Conservation (phyloP, 2,329 filamentous ascomycete species). For the Calonectria pauciramosa region DNA sequence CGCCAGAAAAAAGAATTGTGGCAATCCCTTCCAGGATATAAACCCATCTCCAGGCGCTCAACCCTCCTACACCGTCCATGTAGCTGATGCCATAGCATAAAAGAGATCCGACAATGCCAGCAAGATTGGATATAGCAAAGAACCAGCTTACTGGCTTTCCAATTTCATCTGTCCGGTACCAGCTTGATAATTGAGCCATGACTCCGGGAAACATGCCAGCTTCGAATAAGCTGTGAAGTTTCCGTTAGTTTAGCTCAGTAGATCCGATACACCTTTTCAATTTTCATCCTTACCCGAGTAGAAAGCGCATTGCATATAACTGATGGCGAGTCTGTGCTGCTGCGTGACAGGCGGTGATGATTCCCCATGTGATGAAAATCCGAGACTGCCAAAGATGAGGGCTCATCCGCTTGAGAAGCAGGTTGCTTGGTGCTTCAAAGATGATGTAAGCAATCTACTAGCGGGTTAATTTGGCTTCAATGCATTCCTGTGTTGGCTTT, state of each 20-base stretch:
- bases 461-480: constrained; percentile 47
- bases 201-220: constrained; percentile 53
- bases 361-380: constrained; percentile 49
- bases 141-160: constrained; percentile 2
- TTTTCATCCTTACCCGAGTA: constrained; percentile 49
- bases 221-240: background rate
- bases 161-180: constrained; percentile 32
- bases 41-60: constrained; percentile 52
- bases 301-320: constrained; percentile 19
- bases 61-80: constrained; percentile 41
- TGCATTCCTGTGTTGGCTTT: constrained; percentile 18
- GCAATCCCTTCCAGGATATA: constrained; percentile 59
- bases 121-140: constrained; percentile 32
- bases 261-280: background rate
- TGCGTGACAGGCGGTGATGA: constrained; percentile 45
- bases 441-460: constrained; percentile 54
- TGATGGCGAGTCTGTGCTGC: constrained; percentile 16
- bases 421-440: constrained; percentile 56
- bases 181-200: constrained; percentile 58
- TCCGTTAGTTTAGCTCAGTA: background rate
- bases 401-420: constrained; percentile 49
- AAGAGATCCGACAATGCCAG: constrained; percentile 51
- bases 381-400: constrained; percentile 21
- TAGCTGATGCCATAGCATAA: constrained; percentile 49
- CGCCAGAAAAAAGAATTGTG: constrained; percentile 49